Evolutionary conservation across 148 eudicot species (phyloP).

Genomic region (Talinum fruticosum): DNA sequence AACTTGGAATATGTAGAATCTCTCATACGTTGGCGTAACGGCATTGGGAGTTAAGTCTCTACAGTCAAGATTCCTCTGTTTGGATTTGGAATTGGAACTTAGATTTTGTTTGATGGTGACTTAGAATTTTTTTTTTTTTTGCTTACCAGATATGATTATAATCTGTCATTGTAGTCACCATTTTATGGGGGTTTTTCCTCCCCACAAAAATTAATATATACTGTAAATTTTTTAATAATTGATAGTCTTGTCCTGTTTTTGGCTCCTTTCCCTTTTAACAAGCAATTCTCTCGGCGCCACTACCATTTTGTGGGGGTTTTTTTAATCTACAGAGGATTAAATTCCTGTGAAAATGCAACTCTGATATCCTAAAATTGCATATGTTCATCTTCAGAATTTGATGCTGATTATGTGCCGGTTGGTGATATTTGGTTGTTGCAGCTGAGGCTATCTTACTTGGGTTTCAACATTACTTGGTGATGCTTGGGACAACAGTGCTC

Average conservation of each 20-base stretch:
- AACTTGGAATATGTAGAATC: not conserved
- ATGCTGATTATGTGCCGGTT: slow-evolving; percentile 21
- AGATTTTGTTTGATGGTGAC: slow-evolving; percentile 19
- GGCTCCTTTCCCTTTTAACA: not conserved
- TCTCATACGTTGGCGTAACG: not conserved
- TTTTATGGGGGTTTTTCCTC: not conserved
- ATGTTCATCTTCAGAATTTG: not conserved
- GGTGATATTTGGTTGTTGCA: slow-evolving; percentile 26
- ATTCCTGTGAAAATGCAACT: not conserved
- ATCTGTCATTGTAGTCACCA: not conserved
- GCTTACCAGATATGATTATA: not conserved
- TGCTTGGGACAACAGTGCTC: slow-evolving; percentile 84
- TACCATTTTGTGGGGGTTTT: too few species aligned
- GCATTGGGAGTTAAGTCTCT: not conserved
- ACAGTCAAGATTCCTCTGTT: slow-evolving; percentile 18
- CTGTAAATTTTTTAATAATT: not conserved
- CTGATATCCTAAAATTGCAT: not conserved
- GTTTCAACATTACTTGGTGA: slow-evolving; percentile 87
- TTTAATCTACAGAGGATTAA: not conserved
- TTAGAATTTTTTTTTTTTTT: not conserved
- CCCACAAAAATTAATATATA: not conserved
- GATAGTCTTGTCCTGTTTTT: not conserved
- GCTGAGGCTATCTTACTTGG: slow-evolving; percentile 86
- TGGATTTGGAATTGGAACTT: slow-evolving; percentile 14
- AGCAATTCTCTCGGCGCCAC: too few species aligned